Evolutionary conservation across 2,329 filamentous ascomycete genomes (phyloP).

Genomic region (Cryphonectria naterciae): DNA sequence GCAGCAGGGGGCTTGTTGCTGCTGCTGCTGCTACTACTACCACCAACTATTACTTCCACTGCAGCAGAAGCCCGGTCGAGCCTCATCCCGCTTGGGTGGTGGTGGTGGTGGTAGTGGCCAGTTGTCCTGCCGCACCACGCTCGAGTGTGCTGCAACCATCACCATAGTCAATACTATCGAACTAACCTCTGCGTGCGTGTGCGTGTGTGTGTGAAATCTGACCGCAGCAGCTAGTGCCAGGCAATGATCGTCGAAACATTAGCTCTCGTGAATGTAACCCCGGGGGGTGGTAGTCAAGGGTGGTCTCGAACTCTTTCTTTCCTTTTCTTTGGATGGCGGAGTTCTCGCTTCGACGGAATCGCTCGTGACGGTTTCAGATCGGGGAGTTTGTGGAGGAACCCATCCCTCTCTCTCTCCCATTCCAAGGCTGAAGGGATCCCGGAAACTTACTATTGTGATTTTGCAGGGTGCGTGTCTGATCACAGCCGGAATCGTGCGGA

Average conservation of each 20-base stretch:
- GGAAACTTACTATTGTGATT: not conserved
- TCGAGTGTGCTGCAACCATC: not conserved
- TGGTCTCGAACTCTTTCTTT: not conserved
- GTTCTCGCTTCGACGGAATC: not conserved
- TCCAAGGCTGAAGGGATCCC: not conserved
- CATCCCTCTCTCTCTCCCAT: too few species aligned
- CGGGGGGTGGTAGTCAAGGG: not conserved
- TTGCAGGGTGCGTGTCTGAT: not conserved
- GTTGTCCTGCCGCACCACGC: not conserved
- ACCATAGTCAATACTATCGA: not conserved
- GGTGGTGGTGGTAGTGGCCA: not conserved
- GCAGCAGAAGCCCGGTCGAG: slow-evolving; percentile 2
- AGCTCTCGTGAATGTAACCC: not conserved
- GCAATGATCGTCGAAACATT: slow-evolving; percentile 18
- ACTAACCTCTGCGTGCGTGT: not conserved
- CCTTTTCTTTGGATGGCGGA: not conserved
- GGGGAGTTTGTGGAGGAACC: not conserved
- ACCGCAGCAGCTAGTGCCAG: slow-evolving; percentile 3
- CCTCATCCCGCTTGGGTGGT: slow-evolving; percentile 4
- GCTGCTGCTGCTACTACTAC: not conserved
- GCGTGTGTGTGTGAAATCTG: not conserved
- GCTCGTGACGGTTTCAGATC: slow-evolving; percentile 6
- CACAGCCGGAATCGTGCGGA: not conserved
- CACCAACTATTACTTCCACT: not conserved
- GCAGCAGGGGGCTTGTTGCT: not conserved